Base-by-base conservation (phyloP, 495 filamentous ascomycete species). In the Friedmanniomyces simplex region DNA sequence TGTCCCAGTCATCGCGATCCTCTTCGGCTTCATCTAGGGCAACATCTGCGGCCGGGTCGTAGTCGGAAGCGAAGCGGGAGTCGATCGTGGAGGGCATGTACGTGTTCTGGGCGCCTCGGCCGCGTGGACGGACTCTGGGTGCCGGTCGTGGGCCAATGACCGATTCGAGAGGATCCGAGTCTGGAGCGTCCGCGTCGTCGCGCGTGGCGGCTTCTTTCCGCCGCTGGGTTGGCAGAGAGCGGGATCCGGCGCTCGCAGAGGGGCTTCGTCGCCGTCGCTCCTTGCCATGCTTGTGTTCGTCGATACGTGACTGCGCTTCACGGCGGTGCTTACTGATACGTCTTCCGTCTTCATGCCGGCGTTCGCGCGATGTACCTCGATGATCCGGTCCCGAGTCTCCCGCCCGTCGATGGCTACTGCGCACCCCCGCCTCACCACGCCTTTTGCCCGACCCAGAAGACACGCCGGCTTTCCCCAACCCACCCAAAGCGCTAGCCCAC, bases 101-200 rank as follows among this genome's bases (percentile, higher is more conserved):
- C 13, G 39, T 20, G 43, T 54, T 75, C 57, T 77, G 76, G 22
- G 77, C 73, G 25, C 91, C 90, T n/a, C 93, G 81, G 2, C 93
- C 93, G n/a, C 90, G 85, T 36, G 78, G 74, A 24, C 74, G 77
- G 30, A 87, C 65, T 21, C 72, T 66, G 2, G 77, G 54, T 11
- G 72, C 67, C 3, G 76, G 72, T 4, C 82, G 76, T n/a, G 91
- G 91, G 1, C 93, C 93, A 45, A 96, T 81, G 26, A 95, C 73
- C 4, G 84, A 82, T 55, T 91, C 84, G 1, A 90, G 70, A 1
- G 88, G 85, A 65, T 95, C 89, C 0, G 89, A 89, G 30, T 87
- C 84, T 8, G 46, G 10, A 3, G 3, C 4, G 5, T 43, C 39
- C 14, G 18, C 39, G 13, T 43, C 39, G 18, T 43, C 18, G 39